Base-by-base conservation (phyloP, 1,284 basidiomycete species). In the Apiotrichum brassicae region DNA sequence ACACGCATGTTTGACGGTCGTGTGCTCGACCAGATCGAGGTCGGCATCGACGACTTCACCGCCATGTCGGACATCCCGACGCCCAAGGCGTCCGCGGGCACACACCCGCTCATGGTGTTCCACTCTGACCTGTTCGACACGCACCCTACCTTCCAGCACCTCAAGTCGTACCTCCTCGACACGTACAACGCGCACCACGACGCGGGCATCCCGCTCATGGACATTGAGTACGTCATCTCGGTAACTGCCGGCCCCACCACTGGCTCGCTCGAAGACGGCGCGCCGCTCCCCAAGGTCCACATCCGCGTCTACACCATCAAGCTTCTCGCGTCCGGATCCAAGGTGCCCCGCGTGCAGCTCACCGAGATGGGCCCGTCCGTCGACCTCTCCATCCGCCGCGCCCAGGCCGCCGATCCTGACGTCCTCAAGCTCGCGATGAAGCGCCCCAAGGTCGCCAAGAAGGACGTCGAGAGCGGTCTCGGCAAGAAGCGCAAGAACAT, bases 41-140 rank as follows among this genome's bases (percentile, higher is more conserved):
- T 95, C 19, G 92, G 92, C 6, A 83, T 98, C 20, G 85, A 91
- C 43, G 79, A 76, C 30, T 91, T 84, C 64, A 79, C 81, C 51
- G 77, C 81, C 59, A 94, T 97, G 85, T 66, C 76, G 12, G 81
- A 82, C 36, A 87, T 95, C 76, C 89, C 92, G 76, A 85, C 86
- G 39, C 77, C 83, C 33, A 95, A 95, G 80, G 84, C 86, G 11
- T 85, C 89, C 5, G 82, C 87, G 25, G 93, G 93, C n/a, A 84
- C 91, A 62, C 84, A 87, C 61, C 93, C 94, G 43, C 75, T 97
- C 59, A 85, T 98, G 77, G 91, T 95, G 68, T 99, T 99, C 70
- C 89, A 89, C 25, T 94, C 88, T 3, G 87, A 90, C 56, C 78
- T 94, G 14, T 97, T 94, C 72, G 89, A 93, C 62, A 84, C 86